Evolutionary conservation across 768 basidiomycete genomes (phyloP).

Genomic region (Neoboletus brunneissimus): DNA sequence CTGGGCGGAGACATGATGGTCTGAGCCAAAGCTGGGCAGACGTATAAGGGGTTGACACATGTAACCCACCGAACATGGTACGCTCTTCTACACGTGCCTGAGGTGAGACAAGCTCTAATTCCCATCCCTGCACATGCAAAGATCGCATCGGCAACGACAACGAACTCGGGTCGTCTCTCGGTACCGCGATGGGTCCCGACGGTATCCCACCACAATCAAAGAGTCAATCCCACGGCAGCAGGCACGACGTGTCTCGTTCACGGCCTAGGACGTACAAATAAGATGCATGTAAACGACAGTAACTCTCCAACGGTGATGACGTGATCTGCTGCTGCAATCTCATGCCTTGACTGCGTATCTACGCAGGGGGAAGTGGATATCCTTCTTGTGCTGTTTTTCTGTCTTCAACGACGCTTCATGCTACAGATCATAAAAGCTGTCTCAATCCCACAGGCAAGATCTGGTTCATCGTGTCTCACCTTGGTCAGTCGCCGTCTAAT

Average conservation of each 20-base stretch:
- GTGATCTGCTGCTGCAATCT: constrained; percentile 29
- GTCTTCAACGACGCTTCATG: constrained; percentile 86
- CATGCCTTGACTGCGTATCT: constrained; percentile 96
- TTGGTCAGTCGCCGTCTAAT: constrained; percentile 94
- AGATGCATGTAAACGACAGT: constrained; percentile 31
- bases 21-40: constrained; percentile 16
- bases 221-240: constrained; percentile 14
- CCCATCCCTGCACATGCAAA: not conserved
- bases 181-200: not conserved
- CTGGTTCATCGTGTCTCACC: constrained; percentile 43
- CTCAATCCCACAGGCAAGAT: not conserved
- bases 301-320: constrained; percentile 17
- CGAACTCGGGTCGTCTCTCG: too few species aligned
- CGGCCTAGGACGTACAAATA: constrained; percentile 41
- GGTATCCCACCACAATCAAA: not conserved
- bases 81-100: constrained; percentile 28
- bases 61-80: constrained; percentile 17
- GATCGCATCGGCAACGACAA: not conserved
- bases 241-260: constrained; percentile 34
- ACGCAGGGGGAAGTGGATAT: constrained; percentile 87
- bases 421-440: constrained; percentile 38
- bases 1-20: constrained; percentile 43
- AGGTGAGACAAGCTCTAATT: constrained; percentile 3
- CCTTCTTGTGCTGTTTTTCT: constrained; percentile 91
- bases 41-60: constrained; percentile 16